These are phyloP conservation scores for Puccinia hordei DNA, from an alignment of 1,284 basidiomycete genomes.

Conservation along the genomic window DNA sequence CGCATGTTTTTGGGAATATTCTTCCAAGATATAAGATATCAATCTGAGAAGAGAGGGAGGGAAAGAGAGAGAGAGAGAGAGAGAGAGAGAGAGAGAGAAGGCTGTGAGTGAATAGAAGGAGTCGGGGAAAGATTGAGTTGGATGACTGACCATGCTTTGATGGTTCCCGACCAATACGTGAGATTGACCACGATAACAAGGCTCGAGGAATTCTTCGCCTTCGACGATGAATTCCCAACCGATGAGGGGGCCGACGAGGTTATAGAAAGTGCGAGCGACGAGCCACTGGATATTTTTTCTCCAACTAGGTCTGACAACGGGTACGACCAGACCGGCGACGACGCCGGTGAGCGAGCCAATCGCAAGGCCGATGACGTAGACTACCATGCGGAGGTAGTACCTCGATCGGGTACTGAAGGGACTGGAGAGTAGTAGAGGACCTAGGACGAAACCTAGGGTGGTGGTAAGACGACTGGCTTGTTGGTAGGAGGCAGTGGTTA, in stretches of 20 bases:
- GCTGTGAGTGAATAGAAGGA: neutral
- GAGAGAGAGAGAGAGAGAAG: neutral
- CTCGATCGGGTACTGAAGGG: constrained; percentile 29
- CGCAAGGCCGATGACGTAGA: constrained; percentile 32
- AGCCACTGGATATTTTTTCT: constrained; percentile 74
- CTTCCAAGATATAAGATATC: constrained; percentile 70
- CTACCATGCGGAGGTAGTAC: constrained; percentile 33
- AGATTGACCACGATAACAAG: constrained; percentile 60
- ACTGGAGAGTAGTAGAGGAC: constrained; percentile 25
- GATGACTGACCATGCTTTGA: constrained; percentile 65
- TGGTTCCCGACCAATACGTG: constrained; percentile 86
- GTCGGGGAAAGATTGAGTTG: neutral
- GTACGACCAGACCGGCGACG: constrained; percentile 17
- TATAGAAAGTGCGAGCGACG: constrained; percentile 83
- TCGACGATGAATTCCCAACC: constrained; percentile 51
- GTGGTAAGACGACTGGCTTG: neutral
- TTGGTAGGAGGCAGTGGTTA: neutral
- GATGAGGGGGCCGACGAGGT: constrained; percentile 65
- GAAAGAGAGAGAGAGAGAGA: constrained; percentile 67
- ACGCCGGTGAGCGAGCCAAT: constrained; percentile 44
- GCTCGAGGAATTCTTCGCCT: constrained; percentile 74
- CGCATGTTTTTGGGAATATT: constrained; percentile 77
- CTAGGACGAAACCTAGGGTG: constrained; percentile 1
- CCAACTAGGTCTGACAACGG: constrained; percentile 30
- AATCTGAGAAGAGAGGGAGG: constrained; percentile 51